phyloP scores from a whole-genome alignment of 805 yeast genomes.

The Lipomyces mesembrius region DNA sequence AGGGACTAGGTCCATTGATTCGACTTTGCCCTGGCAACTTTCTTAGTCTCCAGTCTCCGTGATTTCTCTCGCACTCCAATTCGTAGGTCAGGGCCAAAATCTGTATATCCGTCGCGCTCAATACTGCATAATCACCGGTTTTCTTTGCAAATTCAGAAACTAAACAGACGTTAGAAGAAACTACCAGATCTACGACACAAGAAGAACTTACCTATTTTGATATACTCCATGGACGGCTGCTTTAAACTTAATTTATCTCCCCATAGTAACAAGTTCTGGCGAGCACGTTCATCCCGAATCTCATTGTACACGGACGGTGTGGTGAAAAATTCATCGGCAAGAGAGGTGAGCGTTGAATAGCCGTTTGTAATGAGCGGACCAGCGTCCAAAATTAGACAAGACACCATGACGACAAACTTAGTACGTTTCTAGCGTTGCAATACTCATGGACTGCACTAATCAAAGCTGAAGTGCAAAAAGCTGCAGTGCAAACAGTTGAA shows the following conservation, averaged over 20 bases:
- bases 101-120: conserved; percentile 89
- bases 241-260: conserved; percentile 65
- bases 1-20: conserved; percentile 11
- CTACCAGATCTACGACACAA: background rate
- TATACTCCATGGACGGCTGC: conserved; percentile 72
- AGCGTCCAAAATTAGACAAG: conserved; percentile 78
- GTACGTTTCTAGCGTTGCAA: background rate
- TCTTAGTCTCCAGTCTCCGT: conserved; percentile 74
- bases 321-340: conserved; percentile 75
- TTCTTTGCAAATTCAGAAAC: conserved; percentile 78
- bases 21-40: conserved; percentile 63
- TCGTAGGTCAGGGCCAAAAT: conserved; percentile 91
- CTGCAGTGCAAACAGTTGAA: too few species aligned
- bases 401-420: background rate
- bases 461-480: background rate
- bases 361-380: conserved; percentile 91
- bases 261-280: conserved; percentile 81
- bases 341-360: conserved; percentile 69
- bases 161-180: conserved; percentile 28
- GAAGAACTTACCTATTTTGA: conserved; percentile 49
- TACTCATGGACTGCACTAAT: background rate
- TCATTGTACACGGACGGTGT: conserved; percentile 91
- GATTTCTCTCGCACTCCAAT: conserved; percentile 69
- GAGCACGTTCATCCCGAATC: conserved; percentile 81
- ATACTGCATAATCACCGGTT: conserved; percentile 89